Percentiles rank a stretch among this genome's conserved stretches.
phyloP scores from a whole-genome alignment of 2,329 filamentous ascomycete genomes.

The Stagonosporopsis cucurbitacearum region DNA sequence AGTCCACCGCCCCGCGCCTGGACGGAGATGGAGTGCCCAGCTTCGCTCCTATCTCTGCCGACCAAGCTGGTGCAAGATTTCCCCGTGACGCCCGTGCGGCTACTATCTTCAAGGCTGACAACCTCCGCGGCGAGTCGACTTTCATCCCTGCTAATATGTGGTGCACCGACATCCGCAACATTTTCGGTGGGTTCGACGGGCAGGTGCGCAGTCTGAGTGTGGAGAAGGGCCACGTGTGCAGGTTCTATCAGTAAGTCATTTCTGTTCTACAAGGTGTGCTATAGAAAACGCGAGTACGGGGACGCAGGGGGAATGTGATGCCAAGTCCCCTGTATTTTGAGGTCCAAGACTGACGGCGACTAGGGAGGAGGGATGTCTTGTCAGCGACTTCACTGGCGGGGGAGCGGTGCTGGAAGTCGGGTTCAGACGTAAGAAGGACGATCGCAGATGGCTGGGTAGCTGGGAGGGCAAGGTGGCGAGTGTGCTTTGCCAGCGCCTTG shows the following conservation, averaged over 20 bases:
- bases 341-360: not conserved
- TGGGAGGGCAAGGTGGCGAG: slow-evolving; percentile 6
- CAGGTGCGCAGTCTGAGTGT: slow-evolving; percentile 11
- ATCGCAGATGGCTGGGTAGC: not conserved
- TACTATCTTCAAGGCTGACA: slow-evolving; percentile 10
- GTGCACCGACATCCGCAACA: slow-evolving; percentile 5
- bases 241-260: slow-evolving; percentile 6
- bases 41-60: no score
- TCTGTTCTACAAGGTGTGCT: not conserved
- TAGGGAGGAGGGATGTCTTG: slow-evolving; percentile 1
- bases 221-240: slow-evolving; percentile 7
- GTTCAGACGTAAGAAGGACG: not conserved
- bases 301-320: not conserved
- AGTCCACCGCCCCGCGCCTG: no score
- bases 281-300: not conserved
- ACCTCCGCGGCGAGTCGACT: not conserved
- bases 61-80: no score
- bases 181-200: slow-evolving; percentile 13
- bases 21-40: no score
- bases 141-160: slow-evolving; percentile 5
- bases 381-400: not conserved
- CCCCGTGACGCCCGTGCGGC: not conserved
- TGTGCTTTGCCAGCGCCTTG: slow-evolving; percentile 2
- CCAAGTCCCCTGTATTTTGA: no score
- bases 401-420: slow-evolving; percentile 10